Conservation (phyloP, 176 grass and related monocot species). For the Carex pumila region DNA sequence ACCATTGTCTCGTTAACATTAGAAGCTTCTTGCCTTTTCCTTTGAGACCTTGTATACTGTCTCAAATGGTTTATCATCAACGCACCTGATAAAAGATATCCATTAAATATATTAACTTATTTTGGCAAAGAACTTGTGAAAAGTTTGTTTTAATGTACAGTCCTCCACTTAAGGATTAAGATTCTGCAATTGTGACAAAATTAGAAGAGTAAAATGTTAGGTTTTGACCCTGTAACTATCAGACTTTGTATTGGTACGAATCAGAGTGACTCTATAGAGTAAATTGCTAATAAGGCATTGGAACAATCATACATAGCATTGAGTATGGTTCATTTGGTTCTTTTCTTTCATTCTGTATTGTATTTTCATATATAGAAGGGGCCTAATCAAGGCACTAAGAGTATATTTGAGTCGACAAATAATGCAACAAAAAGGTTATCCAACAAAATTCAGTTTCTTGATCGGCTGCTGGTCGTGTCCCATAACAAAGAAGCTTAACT, state of each 20-base stretch:
- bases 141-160: background rate
- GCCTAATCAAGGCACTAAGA: background rate
- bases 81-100: constrained; percentile 12
- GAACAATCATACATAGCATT: background rate
- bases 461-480: background rate
- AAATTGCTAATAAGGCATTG: background rate
- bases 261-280: background rate
- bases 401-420: background rate
- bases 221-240: background rate
- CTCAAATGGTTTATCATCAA: constrained; percentile 21
- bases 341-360: background rate
- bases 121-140: background rate
- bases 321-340: background rate
- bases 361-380: background rate
- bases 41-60: constrained; percentile 10
- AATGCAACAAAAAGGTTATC: background rate
- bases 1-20: too few relatives aligned
- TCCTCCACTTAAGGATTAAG: background rate
- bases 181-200: background rate
- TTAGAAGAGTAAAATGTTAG: background rate
- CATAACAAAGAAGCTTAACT: background rate
- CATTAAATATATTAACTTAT: background rate
- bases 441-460: background rate
- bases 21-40: constrained; percentile 19
- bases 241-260: background rate